Evolutionary conservation across 2,329 filamentous ascomycete species (phyloP).

Genomic region (Pestalotiopsis sp.): DNA sequence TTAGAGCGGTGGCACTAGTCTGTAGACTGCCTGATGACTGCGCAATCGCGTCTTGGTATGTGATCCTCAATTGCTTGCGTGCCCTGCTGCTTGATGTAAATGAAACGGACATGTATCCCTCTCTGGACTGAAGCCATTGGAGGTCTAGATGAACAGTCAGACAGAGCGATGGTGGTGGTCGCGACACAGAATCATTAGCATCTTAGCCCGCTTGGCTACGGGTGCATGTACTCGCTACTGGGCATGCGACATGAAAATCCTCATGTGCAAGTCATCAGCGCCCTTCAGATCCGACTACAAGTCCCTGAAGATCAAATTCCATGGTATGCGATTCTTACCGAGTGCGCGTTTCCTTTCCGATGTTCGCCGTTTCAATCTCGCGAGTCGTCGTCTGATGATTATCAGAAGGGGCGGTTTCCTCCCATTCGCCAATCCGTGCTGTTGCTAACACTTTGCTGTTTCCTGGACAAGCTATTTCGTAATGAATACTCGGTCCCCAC

Average conservation of each 20-base stretch:
- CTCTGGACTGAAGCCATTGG: too few species aligned
- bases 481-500: conserved; percentile 27
- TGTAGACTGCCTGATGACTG: background rate
- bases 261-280: conserved; percentile 5
- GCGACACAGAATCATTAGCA: background rate
- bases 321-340: background rate
- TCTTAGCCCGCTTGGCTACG: background rate
- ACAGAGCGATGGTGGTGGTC: too few species aligned
- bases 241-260: conserved; percentile 14
- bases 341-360: background rate
- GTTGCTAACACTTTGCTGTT: conserved; percentile 34
- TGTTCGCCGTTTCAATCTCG: conserved; percentile 9
- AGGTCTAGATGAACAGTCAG: too few species aligned
- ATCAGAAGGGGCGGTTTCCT: background rate
- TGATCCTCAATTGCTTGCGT: background rate
- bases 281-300: background rate
- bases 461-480: conserved; percentile 35
- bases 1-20: conserved; percentile 18
- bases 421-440: conserved; percentile 26
- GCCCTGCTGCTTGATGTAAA: background rate
- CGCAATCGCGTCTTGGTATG: background rate
- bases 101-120: too few species aligned
- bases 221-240: background rate
- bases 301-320: background rate
- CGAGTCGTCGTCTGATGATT: conserved; percentile 15